phyloP scores from a whole-genome alignment of 345 rosid species.

The Camelina sativa region DNA sequence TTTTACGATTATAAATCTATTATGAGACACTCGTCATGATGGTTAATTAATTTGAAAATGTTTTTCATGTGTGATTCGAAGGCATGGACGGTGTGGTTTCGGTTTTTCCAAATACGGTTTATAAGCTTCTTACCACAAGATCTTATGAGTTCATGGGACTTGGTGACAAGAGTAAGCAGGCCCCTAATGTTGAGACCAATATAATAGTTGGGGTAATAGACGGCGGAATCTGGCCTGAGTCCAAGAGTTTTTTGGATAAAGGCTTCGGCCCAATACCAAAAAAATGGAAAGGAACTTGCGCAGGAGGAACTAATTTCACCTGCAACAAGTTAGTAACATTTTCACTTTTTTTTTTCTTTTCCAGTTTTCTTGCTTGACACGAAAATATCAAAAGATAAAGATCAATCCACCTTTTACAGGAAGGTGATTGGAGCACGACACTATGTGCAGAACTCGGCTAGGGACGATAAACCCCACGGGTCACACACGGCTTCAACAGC shows the following conservation, averaged over 20 bases:
- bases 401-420: not conserved
- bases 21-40: not conserved
- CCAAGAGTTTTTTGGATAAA: constrained; percentile 54
- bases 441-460: constrained; percentile 36
- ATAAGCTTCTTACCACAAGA: constrained; percentile 54
- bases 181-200: constrained; percentile 42
- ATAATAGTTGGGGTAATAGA: constrained; percentile 53
- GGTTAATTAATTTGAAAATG: not conserved
- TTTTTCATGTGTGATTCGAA: constrained; percentile 16
- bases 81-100: constrained; percentile 56
- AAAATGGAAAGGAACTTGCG: constrained; percentile 62
- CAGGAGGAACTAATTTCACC: constrained; percentile 55
- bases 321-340: constrained; percentile 55
- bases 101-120: constrained; percentile 49
- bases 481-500: constrained; percentile 72
- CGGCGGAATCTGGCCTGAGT: constrained; percentile 63
- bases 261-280: constrained; percentile 58
- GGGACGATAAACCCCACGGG: constrained; percentile 53
- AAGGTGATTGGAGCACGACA: constrained; percentile 46
- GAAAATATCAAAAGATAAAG: not conserved
- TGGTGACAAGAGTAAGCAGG: constrained; percentile 20
- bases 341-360: not conserved
- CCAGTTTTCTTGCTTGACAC: constrained; percentile 11
- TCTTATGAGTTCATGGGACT: constrained; percentile 70
- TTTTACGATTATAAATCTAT: not conserved